Conservation (phyloP, 306 rosid genomes). For the Cicer bijugum region DNA sequence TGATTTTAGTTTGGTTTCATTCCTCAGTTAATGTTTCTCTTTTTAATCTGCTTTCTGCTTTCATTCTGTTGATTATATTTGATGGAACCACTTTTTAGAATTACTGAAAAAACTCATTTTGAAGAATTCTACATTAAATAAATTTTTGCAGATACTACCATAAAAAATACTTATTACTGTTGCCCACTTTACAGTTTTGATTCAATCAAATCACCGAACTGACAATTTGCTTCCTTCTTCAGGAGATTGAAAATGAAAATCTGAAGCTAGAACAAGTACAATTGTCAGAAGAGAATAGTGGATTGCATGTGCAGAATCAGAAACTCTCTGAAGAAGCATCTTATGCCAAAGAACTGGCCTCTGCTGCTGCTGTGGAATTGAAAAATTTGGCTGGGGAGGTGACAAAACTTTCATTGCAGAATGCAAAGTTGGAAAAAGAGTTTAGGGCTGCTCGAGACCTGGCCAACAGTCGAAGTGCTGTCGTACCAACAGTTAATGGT, state of each 20-base stretch:
- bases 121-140: conserved; percentile 9
- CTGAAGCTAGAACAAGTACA: conserved; percentile 84
- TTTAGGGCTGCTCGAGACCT: conserved; percentile 79
- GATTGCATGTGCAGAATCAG: conserved; percentile 88
- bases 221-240: conserved; percentile 38
- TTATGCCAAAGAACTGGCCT: conserved; percentile 95
- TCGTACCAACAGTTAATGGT: conserved; percentile 58
- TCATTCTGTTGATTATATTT: conserved; percentile 14
- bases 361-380: conserved; percentile 98
- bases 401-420: conserved; percentile 87
- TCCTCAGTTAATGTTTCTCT: conserved; percentile 31
- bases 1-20: conserved; percentile 21
- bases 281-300: conserved; percentile 90
- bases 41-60: conserved; percentile 12
- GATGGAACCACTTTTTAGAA: conserved; percentile 18
- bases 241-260: conserved; percentile 95
- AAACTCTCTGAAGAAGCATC: conserved; percentile 95
- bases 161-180: conserved; percentile 14
- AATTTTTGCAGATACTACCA: conserved; percentile 2
- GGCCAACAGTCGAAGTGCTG: conserved; percentile 58
- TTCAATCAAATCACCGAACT: conserved; percentile 32
- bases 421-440: conserved; percentile 83
- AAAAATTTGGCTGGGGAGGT: conserved; percentile 97
- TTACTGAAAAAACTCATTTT: conserved; percentile 29
- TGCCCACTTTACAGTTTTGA: conserved; percentile 26